Base-by-base conservation (phyloP, 1,139 yeast genomes). In the Suhomyces taliae region DNA sequence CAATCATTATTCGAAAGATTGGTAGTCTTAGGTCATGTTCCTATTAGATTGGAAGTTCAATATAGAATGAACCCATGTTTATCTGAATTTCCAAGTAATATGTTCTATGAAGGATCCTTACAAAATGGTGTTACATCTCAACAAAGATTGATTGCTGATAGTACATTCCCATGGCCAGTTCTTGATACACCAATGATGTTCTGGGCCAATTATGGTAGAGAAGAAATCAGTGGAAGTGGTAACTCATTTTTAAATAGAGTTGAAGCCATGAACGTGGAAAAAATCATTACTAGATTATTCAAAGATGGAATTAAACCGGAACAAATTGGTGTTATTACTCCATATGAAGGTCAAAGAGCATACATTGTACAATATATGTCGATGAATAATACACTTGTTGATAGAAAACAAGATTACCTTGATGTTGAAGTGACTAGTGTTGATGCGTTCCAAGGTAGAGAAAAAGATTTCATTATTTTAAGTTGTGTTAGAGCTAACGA, bases 381-480 rank as follows among this genome's bases (percentile, higher is more conserved):
- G 55, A 67, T 84, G 72, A 84, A 85, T 58, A 87, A 93, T 24
- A 72, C 89, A 1, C 62, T 87, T 61, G 66, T 74, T 27, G 87
- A 82, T 46, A 61, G 56, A 40, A 82, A 81, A 56, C 85, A 84
- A 2, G 68, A 82, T 41, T 90, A 90, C 63, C 66, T 76, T 45
- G 83, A 80, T 43, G 87, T 91, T 41, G 98, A 91, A 67, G 91
- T 91, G 29, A 90, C 95, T 12, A 86, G 95, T 39, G 97, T 91
- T 34, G 97, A 91, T 69, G 96, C 97, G 1, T 91, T 91, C 77
- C 97, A 91, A 69, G 98, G 98, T 41, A 81, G 97, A 54, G 98
- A 91, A 65, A 91, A 91, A 66, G 96, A 91, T 62, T 90, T 82
- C 59, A 89, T 91, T 51, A 87, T 91, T 45, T 67, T 91, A 48